Conservation (phyloP, 1,284 basidiomycete species). For the Apiotrichum laibachii region DNA sequence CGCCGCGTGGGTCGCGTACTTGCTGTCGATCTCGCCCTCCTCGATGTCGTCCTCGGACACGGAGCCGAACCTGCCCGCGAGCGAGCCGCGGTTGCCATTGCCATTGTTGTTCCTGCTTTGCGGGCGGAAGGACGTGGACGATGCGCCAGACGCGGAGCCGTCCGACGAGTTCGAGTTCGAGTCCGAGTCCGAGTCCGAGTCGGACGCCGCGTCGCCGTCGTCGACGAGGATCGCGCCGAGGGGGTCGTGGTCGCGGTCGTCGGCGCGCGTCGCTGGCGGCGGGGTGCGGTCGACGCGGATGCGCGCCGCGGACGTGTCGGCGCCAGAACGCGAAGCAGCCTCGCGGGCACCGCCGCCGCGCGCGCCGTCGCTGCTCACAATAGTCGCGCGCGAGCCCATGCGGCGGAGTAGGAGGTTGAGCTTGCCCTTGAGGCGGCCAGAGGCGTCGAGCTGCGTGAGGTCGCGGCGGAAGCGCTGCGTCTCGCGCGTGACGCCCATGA, state of each 20-base stretch:
- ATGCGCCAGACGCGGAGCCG: background rate
- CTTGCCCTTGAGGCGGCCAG: background rate
- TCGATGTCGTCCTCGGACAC: background rate
- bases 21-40: background rate
- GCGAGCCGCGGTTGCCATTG: no score
- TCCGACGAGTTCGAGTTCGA: background rate
- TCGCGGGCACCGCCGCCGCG: background rate
- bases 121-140: no score
- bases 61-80: no score
- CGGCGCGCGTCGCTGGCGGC: background rate
- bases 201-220: background rate
- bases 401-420: background rate
- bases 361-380: background rate
- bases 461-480: conserved; percentile 52
- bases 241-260: background rate
- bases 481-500: conserved; percentile 79
- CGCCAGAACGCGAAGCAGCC: background rate
- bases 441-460: conserved; percentile 5
- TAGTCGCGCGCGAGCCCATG: background rate
- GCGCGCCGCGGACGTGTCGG: background rate
- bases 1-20: background rate
- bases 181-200: background rate
- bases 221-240: conserved; percentile 1
- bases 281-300: background rate
- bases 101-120: no score